Conservation (phyloP, 2,329 filamentous ascomycete genomes). For the Arthrobotrys megalospora region DNA sequence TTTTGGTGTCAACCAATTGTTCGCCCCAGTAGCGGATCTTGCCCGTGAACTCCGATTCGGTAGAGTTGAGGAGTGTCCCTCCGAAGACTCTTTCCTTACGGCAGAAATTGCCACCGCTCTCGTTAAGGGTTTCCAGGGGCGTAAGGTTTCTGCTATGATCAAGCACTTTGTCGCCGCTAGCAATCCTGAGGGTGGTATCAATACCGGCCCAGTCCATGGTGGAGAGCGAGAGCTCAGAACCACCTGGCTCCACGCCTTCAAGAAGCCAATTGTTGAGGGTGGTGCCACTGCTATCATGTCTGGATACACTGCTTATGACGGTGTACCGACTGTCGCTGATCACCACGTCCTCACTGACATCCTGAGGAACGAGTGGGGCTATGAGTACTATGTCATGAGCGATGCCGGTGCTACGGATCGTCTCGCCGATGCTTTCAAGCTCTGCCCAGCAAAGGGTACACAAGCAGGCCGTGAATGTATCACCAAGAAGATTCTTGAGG, state of each 20-base stretch:
- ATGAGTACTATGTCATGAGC: conserved; percentile 76
- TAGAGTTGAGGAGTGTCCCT: conserved; percentile 81
- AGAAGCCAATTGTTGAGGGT: conserved; percentile 79
- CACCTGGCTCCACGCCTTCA: conserved; percentile 75
- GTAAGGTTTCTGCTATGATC: conserved; percentile 79
- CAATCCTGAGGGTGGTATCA: conserved; percentile 79
- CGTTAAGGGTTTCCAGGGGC: conserved; percentile 75
- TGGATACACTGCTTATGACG: conserved; percentile 82
- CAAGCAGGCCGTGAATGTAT: conserved; percentile 56
- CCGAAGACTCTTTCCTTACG: conserved; percentile 78
- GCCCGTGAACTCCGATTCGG: conserved; percentile 80
- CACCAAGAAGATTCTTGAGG: conserved; percentile 75
- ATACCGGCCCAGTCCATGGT: conserved; percentile 75
- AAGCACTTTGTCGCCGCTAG: conserved; percentile 83
- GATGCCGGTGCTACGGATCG: conserved; percentile 76
- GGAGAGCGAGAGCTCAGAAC: conserved; percentile 73
- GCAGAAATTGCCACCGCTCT: conserved; percentile 78
- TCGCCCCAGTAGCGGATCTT: conserved; percentile 79
- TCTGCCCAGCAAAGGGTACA: conserved; percentile 75
- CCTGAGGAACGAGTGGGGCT: conserved; percentile 80
- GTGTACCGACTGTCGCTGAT: conserved; percentile 78
- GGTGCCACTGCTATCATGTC: conserved; percentile 80
- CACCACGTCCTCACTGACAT: conserved; percentile 78
- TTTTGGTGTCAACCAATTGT: conserved; percentile 80
- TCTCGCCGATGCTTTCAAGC: conserved; percentile 71